Evolutionary conservation across 2,329 filamentous ascomycete species (phyloP).

Genomic region (Massarina eburnea): DNA sequence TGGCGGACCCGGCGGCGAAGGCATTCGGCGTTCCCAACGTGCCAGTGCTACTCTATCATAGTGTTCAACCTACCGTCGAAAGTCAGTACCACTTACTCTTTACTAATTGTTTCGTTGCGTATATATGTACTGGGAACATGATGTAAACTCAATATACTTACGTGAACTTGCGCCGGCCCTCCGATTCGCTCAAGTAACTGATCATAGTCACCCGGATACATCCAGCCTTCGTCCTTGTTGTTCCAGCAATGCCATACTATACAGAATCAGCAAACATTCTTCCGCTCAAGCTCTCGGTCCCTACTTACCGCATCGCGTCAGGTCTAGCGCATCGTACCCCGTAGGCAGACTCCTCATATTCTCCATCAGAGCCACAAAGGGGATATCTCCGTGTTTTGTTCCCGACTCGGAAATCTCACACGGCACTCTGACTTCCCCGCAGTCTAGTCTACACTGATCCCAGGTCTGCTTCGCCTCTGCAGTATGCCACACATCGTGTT

Average conservation of each 20-base stretch:
- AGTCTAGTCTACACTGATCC: slow-evolving; percentile 11
- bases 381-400: not conserved
- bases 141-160: slow-evolving; percentile 5
- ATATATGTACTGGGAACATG: not conserved
- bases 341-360: slow-evolving; percentile 5
- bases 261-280: too few relatives aligned
- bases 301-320: too few relatives aligned
- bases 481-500: slow-evolving; percentile 12
- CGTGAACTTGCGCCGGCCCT: not conserved
- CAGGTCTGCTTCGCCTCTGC: slow-evolving; percentile 2
- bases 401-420: not conserved
- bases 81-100: too few relatives aligned
- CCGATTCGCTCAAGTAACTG: slow-evolving; percentile 5
- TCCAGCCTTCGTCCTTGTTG: slow-evolving; percentile 5
- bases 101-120: too few relatives aligned
- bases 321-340: slow-evolving; percentile 9
- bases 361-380: slow-evolving; percentile 4
- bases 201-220: slow-evolving; percentile 10
- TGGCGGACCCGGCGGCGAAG: too few relatives aligned
- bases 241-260: slow-evolving; percentile 6
- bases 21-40: too few relatives aligned
- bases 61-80: too few relatives aligned
- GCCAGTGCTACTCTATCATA: too few relatives aligned
- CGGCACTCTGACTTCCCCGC: slow-evolving; percentile 7
- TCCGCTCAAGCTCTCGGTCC: too few relatives aligned